Percentiles rank a stretch among this genome's conserved stretches.
Evolutionary conservation across 2,329 filamentous ascomycete genomes (phyloP).

Genomic region (Aspergillus ochraceus): DNA sequence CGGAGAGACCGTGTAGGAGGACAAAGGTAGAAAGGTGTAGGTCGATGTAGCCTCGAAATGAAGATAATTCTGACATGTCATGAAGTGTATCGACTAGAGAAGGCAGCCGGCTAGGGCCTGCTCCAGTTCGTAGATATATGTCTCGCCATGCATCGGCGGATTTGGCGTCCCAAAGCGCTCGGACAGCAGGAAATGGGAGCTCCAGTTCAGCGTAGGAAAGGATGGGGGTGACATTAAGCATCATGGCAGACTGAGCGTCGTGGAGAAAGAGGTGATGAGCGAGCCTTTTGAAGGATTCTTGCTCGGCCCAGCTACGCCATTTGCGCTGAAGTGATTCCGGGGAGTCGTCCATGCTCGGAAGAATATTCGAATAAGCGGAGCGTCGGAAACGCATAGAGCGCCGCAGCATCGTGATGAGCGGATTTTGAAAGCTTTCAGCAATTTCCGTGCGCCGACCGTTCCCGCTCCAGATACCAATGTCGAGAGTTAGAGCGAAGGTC

Average conservation of each 20-base stretch:
- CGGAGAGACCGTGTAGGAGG: slow-evolving; percentile 67
- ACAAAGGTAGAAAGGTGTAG: slow-evolving; percentile 58
- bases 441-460: slow-evolving; percentile 61
- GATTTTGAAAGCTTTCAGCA: slow-evolving; percentile 58
- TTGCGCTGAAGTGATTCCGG: slow-evolving; percentile 61
- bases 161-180: slow-evolving; percentile 65
- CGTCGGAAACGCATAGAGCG: slow-evolving; percentile 60
- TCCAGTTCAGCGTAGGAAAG: slow-evolving; percentile 70
- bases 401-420: slow-evolving; percentile 57
- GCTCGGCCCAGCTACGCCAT: slow-evolving; percentile 64
- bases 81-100: slow-evolving; percentile 53
- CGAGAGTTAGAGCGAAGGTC: slow-evolving; percentile 51
- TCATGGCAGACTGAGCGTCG: slow-evolving; percentile 68
- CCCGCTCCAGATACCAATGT: slow-evolving; percentile 60
- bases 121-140: slow-evolving; percentile 49
- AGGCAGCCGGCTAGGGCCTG: slow-evolving; percentile 33
- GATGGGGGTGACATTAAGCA: slow-evolving; percentile 62
- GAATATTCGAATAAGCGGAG: slow-evolving; percentile 54
- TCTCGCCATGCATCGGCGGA: slow-evolving; percentile 65
- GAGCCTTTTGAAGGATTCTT: slow-evolving; percentile 67
- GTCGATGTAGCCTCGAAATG: slow-evolving; percentile 56
- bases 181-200: slow-evolving; percentile 63
- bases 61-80: slow-evolving; percentile 55
- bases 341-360: slow-evolving; percentile 55
- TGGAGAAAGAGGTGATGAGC: slow-evolving; percentile 65